Base-by-base conservation (phyloP, 441 rosid genomes). In the Populus hybrid region DNA sequence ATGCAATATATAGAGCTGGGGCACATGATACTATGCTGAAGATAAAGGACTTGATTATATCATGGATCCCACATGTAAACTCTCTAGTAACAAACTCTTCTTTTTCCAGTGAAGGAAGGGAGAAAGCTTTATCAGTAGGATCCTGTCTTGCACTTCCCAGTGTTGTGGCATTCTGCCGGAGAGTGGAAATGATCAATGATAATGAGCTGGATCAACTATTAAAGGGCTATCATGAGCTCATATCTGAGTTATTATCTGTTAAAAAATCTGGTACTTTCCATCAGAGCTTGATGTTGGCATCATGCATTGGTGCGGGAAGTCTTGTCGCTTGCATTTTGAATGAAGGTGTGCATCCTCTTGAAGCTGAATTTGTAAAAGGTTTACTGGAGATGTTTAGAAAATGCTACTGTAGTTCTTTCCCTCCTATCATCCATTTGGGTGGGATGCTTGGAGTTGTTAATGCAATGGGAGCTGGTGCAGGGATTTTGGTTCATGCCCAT, bases 361-460 rank as follows among this genome's bases (percentile, higher is more conserved):
- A 89, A 77, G 83, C 82, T 78, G 91, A 87, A 80, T 38, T 67
- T 21, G 76, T 95, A 72, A 87, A 87, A 80, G 75, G 77, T 67
- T 89, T 89, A 59, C 78, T 94, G 78, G 91, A 90, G 70, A 79
- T 92, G 79, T 91, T 91, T 76, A 92, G 87, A 79, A 90, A 81
- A 79, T 94, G 98, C 79, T 95, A 93, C 80, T 88, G 94, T 74
- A 85, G 81, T 77, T 84, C 92, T 77, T 78, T 82, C 78, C 95
- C 94, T 82, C 80, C 90, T 18, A 81, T 86, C 73, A 80, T 87
- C 78, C 92, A 89, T 79, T 79, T 92, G 81, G 95, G 97, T 78
- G 99, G 93, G 71, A 94, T 95, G 97, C 89, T 93, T 75, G 99
- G 98, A 80, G 84, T 94, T 73, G 88, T 92, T 81, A 95, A 92